Conservation (phyloP, 768 basidiomycete species). For the Fistulinella prunicolor region DNA sequence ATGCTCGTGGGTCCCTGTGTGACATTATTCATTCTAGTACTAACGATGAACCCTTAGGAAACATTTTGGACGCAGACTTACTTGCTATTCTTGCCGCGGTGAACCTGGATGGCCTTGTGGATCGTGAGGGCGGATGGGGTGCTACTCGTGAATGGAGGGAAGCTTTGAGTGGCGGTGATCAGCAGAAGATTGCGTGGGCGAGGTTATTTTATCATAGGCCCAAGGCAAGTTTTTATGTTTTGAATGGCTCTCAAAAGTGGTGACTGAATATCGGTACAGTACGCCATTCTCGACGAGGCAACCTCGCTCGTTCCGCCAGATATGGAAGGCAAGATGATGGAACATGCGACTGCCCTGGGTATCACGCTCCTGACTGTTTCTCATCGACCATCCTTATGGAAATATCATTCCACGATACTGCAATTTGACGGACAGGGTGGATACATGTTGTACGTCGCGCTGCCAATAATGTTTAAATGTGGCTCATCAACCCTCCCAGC, state of each 20-base stretch:
- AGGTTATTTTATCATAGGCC: slow-evolving; percentile 93
- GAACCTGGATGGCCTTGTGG: slow-evolving; percentile 82
- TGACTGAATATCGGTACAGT: slow-evolving; percentile 45
- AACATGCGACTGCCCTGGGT: slow-evolving; percentile 78
- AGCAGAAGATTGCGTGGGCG: slow-evolving; percentile 97
- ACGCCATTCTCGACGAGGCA: slow-evolving; percentile 95
- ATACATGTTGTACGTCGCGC: slow-evolving; percentile 79
- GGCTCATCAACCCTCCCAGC: slow-evolving; percentile 38
- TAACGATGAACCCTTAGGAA: slow-evolving; percentile 42
- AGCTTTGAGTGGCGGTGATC: slow-evolving; percentile 89
- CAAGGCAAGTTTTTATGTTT: slow-evolving; percentile 50
- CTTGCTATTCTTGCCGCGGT: slow-evolving; percentile 69
- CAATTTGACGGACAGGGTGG: slow-evolving; percentile 95
- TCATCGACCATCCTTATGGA: slow-evolving; percentile 92
- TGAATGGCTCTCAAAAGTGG: not conserved
- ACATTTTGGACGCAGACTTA: slow-evolving; percentile 73
- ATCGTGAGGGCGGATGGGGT: slow-evolving; percentile 97
- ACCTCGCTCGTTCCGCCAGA: slow-evolving; percentile 92
- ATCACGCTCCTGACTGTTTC: slow-evolving; percentile 95
- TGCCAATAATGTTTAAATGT: not conserved
- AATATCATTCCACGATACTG: slow-evolving; percentile 83
- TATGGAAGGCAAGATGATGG: slow-evolving; percentile 94
- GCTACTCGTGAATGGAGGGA: slow-evolving; percentile 90
- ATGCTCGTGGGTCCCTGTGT: slow-evolving; percentile 49
- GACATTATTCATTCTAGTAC: not conserved